Conservation (phyloP, 1,139 yeast species). For the Zygosaccharomyces pseudobailii region DNA sequence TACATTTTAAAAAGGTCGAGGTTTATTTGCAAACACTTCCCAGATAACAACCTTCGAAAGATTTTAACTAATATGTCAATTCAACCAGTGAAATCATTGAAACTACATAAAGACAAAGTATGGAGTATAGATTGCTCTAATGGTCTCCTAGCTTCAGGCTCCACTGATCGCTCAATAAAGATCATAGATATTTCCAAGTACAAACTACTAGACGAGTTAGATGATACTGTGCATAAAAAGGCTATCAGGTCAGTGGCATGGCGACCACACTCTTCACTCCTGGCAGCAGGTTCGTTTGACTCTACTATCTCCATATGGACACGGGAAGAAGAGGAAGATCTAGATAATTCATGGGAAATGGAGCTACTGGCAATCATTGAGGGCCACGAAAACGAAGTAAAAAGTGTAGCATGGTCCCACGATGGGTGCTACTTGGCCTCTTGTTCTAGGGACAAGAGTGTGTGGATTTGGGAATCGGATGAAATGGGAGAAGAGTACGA, state of each 20-base stretch:
- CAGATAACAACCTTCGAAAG: not conserved
- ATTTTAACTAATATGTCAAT: slow-evolving; percentile 18
- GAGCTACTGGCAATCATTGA: slow-evolving; percentile 88
- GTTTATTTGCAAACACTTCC: not conserved
- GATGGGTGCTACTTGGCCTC: slow-evolving; percentile 78
- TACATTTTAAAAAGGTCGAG: not conserved
- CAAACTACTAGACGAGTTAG: slow-evolving; percentile 53
- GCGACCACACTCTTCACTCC: slow-evolving; percentile 62
- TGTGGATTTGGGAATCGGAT: slow-evolving; percentile 99
- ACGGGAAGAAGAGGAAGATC: slow-evolving; percentile 46
- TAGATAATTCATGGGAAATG: slow-evolving; percentile 53
- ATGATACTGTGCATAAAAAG: slow-evolving; percentile 74
- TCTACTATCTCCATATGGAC: slow-evolving; percentile 93
- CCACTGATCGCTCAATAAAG: slow-evolving; percentile 74
- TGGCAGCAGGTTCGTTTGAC: slow-evolving; percentile 92
- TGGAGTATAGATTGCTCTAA: slow-evolving; percentile 77
- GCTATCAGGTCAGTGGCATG: slow-evolving; percentile 81
- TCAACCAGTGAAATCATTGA: slow-evolving; percentile 34
- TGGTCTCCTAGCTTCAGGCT: slow-evolving; percentile 68
- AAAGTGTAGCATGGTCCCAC: slow-evolving; percentile 82
- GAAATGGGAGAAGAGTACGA: slow-evolving; percentile 93
- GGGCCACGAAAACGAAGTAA: slow-evolving; percentile 96
- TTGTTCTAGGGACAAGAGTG: slow-evolving; percentile 91
- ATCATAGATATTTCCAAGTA: slow-evolving; percentile 45
- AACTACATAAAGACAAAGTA: slow-evolving; percentile 67